phyloP scores from a whole-genome alignment of 2,329 filamentous ascomycete species.

The Fonsecaea pedrosoi region DNA sequence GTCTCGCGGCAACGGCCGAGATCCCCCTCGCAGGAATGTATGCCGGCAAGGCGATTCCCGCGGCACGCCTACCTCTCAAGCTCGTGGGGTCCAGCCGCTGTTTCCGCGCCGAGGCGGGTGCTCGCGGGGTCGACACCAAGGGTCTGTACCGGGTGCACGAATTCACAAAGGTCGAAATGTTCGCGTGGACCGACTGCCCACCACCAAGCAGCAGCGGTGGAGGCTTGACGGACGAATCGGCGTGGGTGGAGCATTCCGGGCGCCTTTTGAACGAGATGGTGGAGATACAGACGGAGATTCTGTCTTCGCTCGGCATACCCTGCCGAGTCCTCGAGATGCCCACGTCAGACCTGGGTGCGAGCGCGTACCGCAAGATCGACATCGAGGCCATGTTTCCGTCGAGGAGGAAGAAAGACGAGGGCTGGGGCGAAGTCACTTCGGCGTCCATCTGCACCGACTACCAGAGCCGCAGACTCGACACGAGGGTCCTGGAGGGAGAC shows the following conservation, averaged over 20 bases:
- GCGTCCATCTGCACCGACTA: conserved; percentile 94
- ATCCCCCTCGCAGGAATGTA: conserved; percentile 93
- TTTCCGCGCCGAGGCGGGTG: conserved; percentile 93
- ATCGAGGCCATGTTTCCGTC: conserved; percentile 96
- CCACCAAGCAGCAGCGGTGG: conserved; percentile 44
- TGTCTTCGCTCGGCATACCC: conserved; percentile 76
- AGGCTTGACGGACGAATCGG: conserved; percentile 26
- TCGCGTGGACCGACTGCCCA: conserved; percentile 79
- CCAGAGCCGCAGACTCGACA: conserved; percentile 81
- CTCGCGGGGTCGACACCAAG: conserved; percentile 87
- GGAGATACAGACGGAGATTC: conserved; percentile 82
- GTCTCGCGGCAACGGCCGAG: conserved; percentile 87
- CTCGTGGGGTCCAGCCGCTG: conserved; percentile 86
- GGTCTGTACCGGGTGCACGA: conserved; percentile 97
- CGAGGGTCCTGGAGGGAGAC: conserved; percentile 65
- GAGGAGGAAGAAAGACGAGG: conserved; percentile 65
- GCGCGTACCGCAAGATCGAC: conserved; percentile 83
- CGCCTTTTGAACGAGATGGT: conserved; percentile 83
- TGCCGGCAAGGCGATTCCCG: conserved; percentile 72
- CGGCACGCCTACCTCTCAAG: conserved; percentile 73
- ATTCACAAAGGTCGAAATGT: conserved; percentile 98
- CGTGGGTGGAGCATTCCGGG: conserved; percentile 43
- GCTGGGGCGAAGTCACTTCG: conserved; percentile 93
- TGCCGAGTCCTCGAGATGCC: conserved; percentile 96
- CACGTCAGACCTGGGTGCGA: conserved; percentile 83